Base-by-base conservation (phyloP, 2,329 filamentous ascomycete species). In the Nigrospora sphaerica region DNA sequence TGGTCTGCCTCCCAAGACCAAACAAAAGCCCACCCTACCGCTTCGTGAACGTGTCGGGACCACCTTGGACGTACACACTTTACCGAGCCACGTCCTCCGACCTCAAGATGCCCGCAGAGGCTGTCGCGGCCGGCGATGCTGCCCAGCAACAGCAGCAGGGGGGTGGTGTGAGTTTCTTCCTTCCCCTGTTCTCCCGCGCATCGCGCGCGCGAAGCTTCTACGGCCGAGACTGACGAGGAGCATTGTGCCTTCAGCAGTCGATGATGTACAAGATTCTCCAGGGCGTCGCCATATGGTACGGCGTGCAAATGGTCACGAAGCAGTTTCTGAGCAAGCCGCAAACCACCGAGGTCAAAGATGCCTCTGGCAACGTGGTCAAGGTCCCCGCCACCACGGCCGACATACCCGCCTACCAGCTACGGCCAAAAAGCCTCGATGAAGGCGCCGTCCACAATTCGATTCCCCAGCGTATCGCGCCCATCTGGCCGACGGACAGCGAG, bases 401-500 rank as follows among this genome's bases (percentile, higher is more conserved):
- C 17, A 81, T 88, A 46, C 83, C 85, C 28, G 67, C 81, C 16
- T 90, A 82, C 61, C 71, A 74, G 45, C 71, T 83, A 50, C 79
- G 86, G 44, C 83, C 86, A n/a, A 65, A 72, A 49, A 62, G 66
- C 49, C 69, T 83, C 59, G 64, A 82, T 67, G 73, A 80, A 49
- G 80, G 78, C 54, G 83, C 82, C 18, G 67, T 74, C 43, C 85
- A 83, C 62, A 86, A 76, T 56, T 64, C 68, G 1, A 68, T 88
- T 16, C 89, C 90, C 2, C 76, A 83, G 54, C 77, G 75, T 47
- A 74, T 96, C 50, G 86, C 86, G 34, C 91, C 93, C 18, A 89
- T 97, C 59, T 98, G 93, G 93, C 82, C 88, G 3, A 71, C 78
- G 41, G 81, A 93, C 62, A 87, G 81, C 57, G 72, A 80, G 49